These are phyloP conservation scores for Scutellaria baicalensis DNA, from an alignment of 257 asterid genomes.

Conservation along the genomic window DNA sequence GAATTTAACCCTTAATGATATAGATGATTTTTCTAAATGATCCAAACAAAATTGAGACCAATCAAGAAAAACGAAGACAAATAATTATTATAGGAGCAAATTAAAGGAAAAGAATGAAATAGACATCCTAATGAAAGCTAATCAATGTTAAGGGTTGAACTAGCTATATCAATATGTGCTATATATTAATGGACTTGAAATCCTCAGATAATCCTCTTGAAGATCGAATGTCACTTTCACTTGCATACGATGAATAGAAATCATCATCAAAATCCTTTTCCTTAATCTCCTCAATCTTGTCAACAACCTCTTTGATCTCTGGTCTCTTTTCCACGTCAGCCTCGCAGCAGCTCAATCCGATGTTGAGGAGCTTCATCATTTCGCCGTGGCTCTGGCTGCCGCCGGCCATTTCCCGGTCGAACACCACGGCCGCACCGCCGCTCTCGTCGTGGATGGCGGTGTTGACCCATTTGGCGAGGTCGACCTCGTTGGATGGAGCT, in stretches of 20 bases:
- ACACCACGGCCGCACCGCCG: slow-evolving; percentile 20
- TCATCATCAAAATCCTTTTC: slow-evolving; percentile 52
- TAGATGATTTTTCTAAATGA: not conserved
- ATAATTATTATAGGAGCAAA: not conserved
- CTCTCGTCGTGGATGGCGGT: slow-evolving; percentile 23
- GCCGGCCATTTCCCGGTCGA: slow-evolving; percentile 55
- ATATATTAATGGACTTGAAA: slow-evolving; percentile 24
- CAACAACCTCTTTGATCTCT: slow-evolving; percentile 54
- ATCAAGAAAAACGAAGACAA: not conserved
- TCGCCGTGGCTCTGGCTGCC: slow-evolving; percentile 35
- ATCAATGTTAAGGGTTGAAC: not conserved
- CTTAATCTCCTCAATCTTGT: slow-evolving; percentile 56
- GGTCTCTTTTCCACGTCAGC: slow-evolving; percentile 47
- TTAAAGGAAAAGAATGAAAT: not conserved
- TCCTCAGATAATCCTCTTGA: slow-evolving; percentile 62
- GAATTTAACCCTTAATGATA: too few species aligned
- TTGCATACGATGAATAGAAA: slow-evolving; percentile 38
- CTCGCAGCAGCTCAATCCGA: slow-evolving; percentile 62
- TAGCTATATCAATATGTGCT: not conserved
- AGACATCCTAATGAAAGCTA: not conserved
- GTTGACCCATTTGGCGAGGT: slow-evolving; percentile 54
- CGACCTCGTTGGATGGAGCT: slow-evolving; percentile 35
- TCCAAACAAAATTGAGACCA: not conserved
- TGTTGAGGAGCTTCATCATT: slow-evolving; percentile 54
- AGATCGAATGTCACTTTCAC: slow-evolving; percentile 42